These are phyloP conservation scores for Neofusicoccum parvum DNA, from an alignment of 2,329 filamentous ascomycete genomes.

Conservation along the genomic window DNA sequence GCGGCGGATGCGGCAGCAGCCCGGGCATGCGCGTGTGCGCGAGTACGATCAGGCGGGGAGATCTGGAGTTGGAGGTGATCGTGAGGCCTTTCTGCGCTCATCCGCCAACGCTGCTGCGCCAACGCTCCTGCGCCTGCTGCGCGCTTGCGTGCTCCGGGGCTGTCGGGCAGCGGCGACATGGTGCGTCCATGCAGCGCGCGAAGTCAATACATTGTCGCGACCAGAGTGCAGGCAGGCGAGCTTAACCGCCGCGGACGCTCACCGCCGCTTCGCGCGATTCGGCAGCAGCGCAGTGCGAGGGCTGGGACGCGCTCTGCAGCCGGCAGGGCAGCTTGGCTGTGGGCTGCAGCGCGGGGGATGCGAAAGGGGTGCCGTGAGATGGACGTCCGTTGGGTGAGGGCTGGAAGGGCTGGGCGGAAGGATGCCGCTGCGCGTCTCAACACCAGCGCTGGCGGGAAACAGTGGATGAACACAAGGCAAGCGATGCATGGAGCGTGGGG, in stretches of 20 bases:
- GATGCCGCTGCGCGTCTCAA: constrained; percentile 18
- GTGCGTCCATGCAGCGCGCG: constrained; percentile 11
- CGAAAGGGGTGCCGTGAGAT: constrained; percentile 12
- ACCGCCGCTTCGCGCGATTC: constrained; percentile 17
- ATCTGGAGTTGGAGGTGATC: constrained; percentile 9
- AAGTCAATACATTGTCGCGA: background rate
- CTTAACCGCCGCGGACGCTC: constrained; percentile 8
- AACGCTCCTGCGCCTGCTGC: background rate
- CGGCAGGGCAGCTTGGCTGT: background rate
- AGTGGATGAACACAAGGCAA: background rate
- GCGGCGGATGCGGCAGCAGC: constrained; percentile 10
- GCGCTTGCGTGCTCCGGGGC: constrained; percentile 4
- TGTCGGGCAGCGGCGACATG: constrained; percentile 5
- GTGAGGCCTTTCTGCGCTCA: constrained; percentile 6
- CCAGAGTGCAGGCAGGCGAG: background rate
- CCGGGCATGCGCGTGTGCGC: constrained; percentile 1
- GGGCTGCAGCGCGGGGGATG: background rate
- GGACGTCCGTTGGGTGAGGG: background rate
- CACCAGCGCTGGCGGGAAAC: constrained; percentile 7
- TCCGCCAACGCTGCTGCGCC: background rate
- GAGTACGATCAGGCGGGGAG: constrained; percentile 17
- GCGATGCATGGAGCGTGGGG: constrained; percentile 1
- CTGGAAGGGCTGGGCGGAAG: constrained; percentile 12
- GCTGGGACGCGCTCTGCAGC: background rate
- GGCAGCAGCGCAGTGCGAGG: background rate